Evolutionary conservation across 2,329 filamentous ascomycete genomes (phyloP).

Genomic region (Phoma sp.): DNA sequence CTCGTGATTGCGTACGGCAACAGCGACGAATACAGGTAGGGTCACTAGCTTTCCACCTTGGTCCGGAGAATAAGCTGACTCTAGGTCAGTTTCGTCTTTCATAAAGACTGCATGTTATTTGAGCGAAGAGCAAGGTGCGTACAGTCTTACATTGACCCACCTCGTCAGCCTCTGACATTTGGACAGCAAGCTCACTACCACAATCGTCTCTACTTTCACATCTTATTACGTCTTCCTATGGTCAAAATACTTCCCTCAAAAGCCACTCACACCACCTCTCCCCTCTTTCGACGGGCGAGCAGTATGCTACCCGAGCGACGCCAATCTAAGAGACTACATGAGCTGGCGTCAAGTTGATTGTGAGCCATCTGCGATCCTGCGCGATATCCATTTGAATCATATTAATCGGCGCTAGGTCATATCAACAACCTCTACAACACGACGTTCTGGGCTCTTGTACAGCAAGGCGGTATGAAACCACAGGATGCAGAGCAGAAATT

Average conservation of each 20-base stretch:
- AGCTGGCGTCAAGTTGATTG: conserved; percentile 98
- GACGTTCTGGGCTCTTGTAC: conserved; percentile 89
- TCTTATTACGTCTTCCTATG: conserved; percentile 87
- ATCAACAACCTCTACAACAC: conserved; percentile 99
- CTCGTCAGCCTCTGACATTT: neutral
- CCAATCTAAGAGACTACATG: conserved; percentile 91
- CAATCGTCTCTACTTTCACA: conserved; percentile 90
- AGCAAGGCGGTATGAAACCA: conserved; percentile 74
- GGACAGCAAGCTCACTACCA: conserved; percentile 83
- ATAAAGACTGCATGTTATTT: conserved; percentile 81
- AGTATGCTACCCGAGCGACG: conserved; percentile 83
- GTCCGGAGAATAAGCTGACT: neutral
- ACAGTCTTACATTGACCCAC: neutral
- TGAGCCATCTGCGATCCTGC: conserved; percentile 52
- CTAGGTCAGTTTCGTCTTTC: conserved; percentile 79
- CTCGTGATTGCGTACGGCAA: conserved; percentile 89
- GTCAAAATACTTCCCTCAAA: conserved; percentile 76
- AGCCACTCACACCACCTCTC: conserved; percentile 72
- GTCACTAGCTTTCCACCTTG: neutral
- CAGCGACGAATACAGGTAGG: conserved; percentile 88
- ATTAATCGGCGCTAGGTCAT: conserved; percentile 65
- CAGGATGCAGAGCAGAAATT: conserved; percentile 82
- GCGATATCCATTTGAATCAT: neutral
- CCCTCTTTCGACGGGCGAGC: conserved; percentile 93
- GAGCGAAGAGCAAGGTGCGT: conserved; percentile 78